A percentile compares a stretch with the other conserved stretches of the same genome.
Conservation (phyloP, 1,284 basidiomycete species). For the Melampsora abietis-canadensis region DNA sequence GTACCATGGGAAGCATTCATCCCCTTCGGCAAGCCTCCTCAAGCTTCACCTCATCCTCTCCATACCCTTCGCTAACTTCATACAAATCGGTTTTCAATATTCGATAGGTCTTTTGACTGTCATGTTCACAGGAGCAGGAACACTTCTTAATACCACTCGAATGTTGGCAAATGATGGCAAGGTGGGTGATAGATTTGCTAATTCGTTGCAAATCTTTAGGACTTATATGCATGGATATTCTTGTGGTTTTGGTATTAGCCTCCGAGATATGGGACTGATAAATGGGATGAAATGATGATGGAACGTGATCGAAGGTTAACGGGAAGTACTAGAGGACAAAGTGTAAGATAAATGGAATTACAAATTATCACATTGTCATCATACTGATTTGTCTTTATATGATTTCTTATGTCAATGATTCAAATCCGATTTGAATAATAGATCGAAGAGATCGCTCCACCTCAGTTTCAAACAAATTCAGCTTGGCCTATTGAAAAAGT, state of each 20-base stretch:
- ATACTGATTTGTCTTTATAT: too few relatives aligned
- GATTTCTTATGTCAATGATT: too few relatives aligned
- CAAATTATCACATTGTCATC: neutral
- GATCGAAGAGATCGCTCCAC: conserved; percentile 70
- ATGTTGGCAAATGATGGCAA: conserved; percentile 81
- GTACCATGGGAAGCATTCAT: conserved; percentile 92
- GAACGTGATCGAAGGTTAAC: conserved; percentile 79
- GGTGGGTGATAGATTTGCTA: conserved; percentile 58
- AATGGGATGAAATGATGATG: conserved; percentile 95
- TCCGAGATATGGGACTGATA: conserved; percentile 71
- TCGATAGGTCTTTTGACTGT: conserved; percentile 71
- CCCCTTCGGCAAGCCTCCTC: conserved; percentile 56
- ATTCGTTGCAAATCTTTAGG: neutral
- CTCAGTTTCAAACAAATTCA: conserved; percentile 71
- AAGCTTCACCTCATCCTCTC: neutral
- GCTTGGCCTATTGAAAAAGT: conserved; percentile 68
- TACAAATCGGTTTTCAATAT: neutral
- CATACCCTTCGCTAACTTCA: neutral
- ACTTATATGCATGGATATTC: neutral
- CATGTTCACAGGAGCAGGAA: conserved; percentile 85
- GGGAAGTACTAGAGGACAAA: conserved; percentile 79
- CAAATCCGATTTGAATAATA: conserved; percentile 51
- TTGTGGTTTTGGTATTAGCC: conserved; percentile 59
- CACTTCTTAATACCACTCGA: conserved; percentile 72
- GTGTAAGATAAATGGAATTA: conserved; percentile 59